Conservation (phyloP, 2,329 filamentous ascomycete species). For the Ilyonectria sp. region DNA sequence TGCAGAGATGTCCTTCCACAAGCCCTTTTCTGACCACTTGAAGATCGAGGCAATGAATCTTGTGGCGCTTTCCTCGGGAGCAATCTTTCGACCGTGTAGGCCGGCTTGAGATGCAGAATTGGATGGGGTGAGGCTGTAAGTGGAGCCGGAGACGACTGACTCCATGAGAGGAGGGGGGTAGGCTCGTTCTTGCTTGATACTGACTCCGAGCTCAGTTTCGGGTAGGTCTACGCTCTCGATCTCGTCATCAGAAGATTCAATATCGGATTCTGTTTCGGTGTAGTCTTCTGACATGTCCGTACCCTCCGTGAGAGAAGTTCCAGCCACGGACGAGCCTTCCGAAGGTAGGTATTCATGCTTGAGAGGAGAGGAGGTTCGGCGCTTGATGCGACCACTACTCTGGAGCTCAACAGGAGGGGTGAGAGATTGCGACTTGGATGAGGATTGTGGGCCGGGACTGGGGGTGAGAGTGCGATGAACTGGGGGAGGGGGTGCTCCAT, state of each 20-base stretch:
- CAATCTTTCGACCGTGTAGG: slow-evolving; percentile 64
- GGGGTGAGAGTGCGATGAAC: slow-evolving; percentile 63
- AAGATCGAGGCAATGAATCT: slow-evolving; percentile 71
- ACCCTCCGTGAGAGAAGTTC: slow-evolving; percentile 67
- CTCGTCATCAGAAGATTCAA: slow-evolving; percentile 67
- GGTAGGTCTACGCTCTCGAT: slow-evolving; percentile 74
- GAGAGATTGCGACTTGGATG: slow-evolving; percentile 40
- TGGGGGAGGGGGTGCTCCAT: slow-evolving; percentile 70
- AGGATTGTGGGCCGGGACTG: slow-evolving; percentile 51
- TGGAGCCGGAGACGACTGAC: slow-evolving; percentile 63
- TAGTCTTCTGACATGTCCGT: slow-evolving; percentile 61
- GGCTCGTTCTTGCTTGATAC: slow-evolving; percentile 58
- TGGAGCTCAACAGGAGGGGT: slow-evolving; percentile 63
- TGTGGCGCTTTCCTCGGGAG: slow-evolving; percentile 59
- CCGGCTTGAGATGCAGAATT: slow-evolving; percentile 84
- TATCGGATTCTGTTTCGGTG: slow-evolving; percentile 66
- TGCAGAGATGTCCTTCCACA: slow-evolving; percentile 71
- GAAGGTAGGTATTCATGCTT: slow-evolving; percentile 98
- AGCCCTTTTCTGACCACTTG: slow-evolving; percentile 73
- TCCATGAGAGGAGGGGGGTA: slow-evolving; percentile 49
- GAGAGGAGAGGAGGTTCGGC: slow-evolving; percentile 89
- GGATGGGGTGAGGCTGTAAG: slow-evolving; percentile 81
- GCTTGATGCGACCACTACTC: slow-evolving; percentile 65
- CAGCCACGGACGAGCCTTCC: slow-evolving; percentile 73
- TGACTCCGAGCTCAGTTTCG: slow-evolving; percentile 71